These are phyloP conservation scores for Capronia americana DNA, from an alignment of 2,329 filamentous ascomycete species.

Conservation along the genomic window DNA sequence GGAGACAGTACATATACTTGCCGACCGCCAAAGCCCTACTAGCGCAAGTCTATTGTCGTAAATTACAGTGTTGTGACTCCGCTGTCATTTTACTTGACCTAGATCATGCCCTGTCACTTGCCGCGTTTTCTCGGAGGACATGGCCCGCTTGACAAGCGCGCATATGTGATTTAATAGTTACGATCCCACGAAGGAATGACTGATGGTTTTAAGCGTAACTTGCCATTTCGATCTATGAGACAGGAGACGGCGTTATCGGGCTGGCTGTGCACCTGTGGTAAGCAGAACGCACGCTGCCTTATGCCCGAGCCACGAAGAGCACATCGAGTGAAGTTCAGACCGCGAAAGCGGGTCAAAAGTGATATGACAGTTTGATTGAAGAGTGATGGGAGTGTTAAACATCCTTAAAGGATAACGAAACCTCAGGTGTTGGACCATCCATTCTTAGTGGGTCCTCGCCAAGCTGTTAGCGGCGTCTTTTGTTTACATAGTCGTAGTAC, in stretches of 20 bases:
- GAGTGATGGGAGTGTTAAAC: too few relatives aligned
- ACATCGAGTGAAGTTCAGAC: background rate
- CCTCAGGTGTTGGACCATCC: background rate
- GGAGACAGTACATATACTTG: too few relatives aligned
- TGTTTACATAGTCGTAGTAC: background rate
- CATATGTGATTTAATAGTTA: background rate
- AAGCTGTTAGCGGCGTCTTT: background rate
- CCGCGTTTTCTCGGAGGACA: background rate
- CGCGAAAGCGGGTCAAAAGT: background rate
- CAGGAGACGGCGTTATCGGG: background rate
- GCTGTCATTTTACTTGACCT: background rate
- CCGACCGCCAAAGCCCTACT: too few relatives aligned
- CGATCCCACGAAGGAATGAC: too few relatives aligned
- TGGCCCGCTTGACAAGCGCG: background rate
- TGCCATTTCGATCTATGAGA: background rate
- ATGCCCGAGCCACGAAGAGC: background rate
- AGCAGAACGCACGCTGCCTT: background rate
- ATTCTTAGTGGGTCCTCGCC: background rate
- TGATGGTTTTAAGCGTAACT: background rate
- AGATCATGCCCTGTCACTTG: background rate
- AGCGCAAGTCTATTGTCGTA: too few relatives aligned
- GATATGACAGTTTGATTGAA: background rate
- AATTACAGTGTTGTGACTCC: too few relatives aligned
- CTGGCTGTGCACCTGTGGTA: background rate
- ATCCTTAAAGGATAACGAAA: too few relatives aligned